These are phyloP conservation scores for Lotus japonicus DNA, from an alignment of 306 rosid species.

Conservation along the genomic window DNA sequence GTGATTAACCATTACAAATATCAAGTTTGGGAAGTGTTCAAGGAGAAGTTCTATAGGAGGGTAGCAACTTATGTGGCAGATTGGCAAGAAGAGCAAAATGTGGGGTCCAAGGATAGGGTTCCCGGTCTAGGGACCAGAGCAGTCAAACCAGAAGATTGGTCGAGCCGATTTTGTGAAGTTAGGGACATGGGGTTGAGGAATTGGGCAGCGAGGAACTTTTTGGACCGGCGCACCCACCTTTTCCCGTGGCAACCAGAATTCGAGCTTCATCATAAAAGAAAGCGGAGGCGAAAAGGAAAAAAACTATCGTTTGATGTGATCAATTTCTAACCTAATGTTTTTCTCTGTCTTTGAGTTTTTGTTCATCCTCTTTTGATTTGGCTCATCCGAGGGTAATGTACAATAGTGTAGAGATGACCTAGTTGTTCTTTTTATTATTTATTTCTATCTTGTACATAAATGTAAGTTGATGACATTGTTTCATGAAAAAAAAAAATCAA, in stretches of 20 bases:
- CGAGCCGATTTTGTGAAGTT: conserved; percentile 65
- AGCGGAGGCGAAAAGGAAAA: neutral
- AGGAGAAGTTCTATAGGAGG: conserved; percentile 65
- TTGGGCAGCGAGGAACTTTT: conserved; percentile 31
- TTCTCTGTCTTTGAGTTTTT: neutral
- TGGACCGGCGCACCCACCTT: conserved; percentile 25
- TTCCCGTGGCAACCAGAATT: conserved; percentile 52
- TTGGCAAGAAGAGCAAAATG: conserved; percentile 56
- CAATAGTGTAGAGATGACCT: too few species aligned
- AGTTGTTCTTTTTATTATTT: too few species aligned
- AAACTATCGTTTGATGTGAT: neutral
- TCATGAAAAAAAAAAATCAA: too few species aligned
- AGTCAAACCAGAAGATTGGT: conserved; percentile 62
- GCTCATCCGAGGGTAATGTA: too few species aligned
- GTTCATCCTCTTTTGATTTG: too few species aligned
- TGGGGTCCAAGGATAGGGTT: conserved; percentile 65
- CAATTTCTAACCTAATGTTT: neutral
- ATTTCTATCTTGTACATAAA: too few species aligned
- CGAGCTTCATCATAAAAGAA: neutral
- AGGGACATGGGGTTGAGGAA: conserved; percentile 38
- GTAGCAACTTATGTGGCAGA: conserved; percentile 78
- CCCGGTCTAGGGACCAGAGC: conserved; percentile 73
- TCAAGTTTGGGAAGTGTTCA: conserved; percentile 84
- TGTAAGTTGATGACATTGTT: too few species aligned
- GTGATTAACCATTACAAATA: conserved; percentile 79